Evolutionary conservation across 1,139 yeast genomes (phyloP).

Genomic region (Geotrichum cucujoidarum): DNA sequence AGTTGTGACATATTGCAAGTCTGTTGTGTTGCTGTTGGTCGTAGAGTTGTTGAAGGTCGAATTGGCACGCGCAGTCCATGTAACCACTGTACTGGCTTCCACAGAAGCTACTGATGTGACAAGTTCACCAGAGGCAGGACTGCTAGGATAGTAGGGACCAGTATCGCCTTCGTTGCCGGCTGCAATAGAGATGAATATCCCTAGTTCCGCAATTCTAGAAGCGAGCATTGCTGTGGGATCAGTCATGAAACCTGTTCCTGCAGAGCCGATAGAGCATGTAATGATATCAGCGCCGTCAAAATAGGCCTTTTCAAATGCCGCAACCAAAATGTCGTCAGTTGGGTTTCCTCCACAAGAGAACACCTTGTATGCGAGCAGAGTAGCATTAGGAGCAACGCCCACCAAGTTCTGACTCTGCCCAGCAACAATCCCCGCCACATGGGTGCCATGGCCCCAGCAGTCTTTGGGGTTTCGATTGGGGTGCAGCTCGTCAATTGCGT

Average conservation of each 20-base stretch:
- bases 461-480: conserved; percentile 23
- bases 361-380: conserved; percentile 24
- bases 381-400: conserved; percentile 28
- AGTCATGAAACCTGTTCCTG: conserved; percentile 20
- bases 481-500: conserved; percentile 8
- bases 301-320: conserved; percentile 24
- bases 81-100: conserved; percentile 9
- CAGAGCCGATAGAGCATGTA: conserved; percentile 24
- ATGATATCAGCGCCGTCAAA: conserved; percentile 25
- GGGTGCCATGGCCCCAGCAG: conserved; percentile 28
- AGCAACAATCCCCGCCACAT: conserved; percentile 26
- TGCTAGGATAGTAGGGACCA: conserved; percentile 20
- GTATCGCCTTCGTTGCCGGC: conserved; percentile 24
- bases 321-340: conserved; percentile 24
- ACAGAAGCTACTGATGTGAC: conserved; percentile 14
- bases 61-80: conserved; percentile 7
- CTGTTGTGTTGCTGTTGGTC: neutral
- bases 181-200: conserved; percentile 24
- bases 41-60: neutral
- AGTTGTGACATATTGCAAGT: conserved; percentile 14
- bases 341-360: conserved; percentile 26
- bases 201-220: conserved; percentile 21
- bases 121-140: conserved; percentile 16
- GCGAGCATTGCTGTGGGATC: conserved; percentile 24
- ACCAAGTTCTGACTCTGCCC: conserved; percentile 19